Base-by-base conservation (phyloP, 176 grass and related monocot species). In the Coix lacrymajobi region DNA sequence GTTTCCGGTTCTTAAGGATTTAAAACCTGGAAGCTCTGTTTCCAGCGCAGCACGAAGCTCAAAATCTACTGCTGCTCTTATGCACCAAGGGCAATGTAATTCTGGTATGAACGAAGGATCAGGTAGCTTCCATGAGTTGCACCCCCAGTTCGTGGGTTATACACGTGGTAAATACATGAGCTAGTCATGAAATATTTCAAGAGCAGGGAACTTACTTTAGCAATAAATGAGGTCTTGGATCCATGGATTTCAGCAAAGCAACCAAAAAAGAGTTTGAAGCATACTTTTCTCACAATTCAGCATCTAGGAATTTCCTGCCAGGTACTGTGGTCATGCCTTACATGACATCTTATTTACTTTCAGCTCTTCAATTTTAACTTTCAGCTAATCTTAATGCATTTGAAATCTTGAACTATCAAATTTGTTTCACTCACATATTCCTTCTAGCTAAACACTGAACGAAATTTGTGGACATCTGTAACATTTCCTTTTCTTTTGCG, bases 141-240 rank as follows among this genome's bases (percentile, higher is more conserved):
- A 99, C 73, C 96, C 96, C 52, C 96, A 99, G 63, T 99, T 99
- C 76, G 77, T 90, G 69, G 96, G 93, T 78, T 99, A 93, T 88
- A 90, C 86, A 24, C 86, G 89, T 73, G 93, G 96, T 70, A 99
- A 99, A 83, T 99, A 25, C 93, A 99, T 88, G 96, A 99, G 77
- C 78, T 99, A 58, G 96, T 99, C 57, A 99, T 96, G 96, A 99
- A 86, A 63, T 93, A 92, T 80, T 99, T 93, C 89, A 99, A 99
- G 89, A 99, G 84, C 73, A 89, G 96, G 87, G 96, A 99, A 33
- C 90, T 99, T 92, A 84, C 96, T 70, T 92, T 88, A 83, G 88
- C 93, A 85, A 96, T 99, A 80, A 99, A 96, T 22, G 96, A 99
- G 79, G 96, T 99, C 36, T 94, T 99, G 87, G 96, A 96, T 89